Base-by-base conservation (phyloP, 305 asterid species). In the Fraxinus paxiana region DNA sequence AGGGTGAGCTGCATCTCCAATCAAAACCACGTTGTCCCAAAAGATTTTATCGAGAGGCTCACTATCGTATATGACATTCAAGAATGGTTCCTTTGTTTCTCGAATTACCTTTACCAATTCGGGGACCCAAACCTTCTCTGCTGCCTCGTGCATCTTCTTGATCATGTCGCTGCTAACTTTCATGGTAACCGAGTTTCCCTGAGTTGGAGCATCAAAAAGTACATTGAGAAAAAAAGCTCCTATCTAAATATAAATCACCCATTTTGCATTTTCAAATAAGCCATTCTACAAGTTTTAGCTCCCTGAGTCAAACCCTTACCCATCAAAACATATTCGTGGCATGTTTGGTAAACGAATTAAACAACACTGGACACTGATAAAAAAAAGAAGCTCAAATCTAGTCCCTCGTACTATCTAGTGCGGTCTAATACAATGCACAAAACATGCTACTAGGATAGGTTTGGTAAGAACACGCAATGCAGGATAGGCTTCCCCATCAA, bases 1-100 rank as follows among this genome's bases (percentile, higher is more conserved):
- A 1, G 98, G 97, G 79, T 95, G 98, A 80, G 97, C 97, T 18
- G 98, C 97, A 73, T 93, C 98, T 75, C 97, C 98, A 31, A 93
- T 73, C 89, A 93, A 83, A 63, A 90, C 93, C 51, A 90, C 93
- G 12, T 88, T 91, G 86, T 86, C 92, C 97, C 97, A 95, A 37
- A 82, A 79, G 8, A 91, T 26, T 28, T 69, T 88, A 35, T 88
- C 87, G 2, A 92, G 76, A 63, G 97, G 97, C 35, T 95, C 95
- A 76, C 89, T 73, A 80, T 95, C 98, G 33, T 95, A 93, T 61
- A 95, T 93, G 17, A 92, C 93, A 31, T 95, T 95, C 54, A 92
- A 75, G 84, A 95, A 95, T 28, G 98, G 98, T 77, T 88, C 90
- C 31, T 74, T 73, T 0, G 97, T 95, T 88, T 92, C 92, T 75